Percentiles rank a stretch among this genome's conserved stretches.
Evolutionary conservation across 2,329 filamentous ascomycete genomes (phyloP).

Genomic region (Chlorencoelia australis): DNA sequence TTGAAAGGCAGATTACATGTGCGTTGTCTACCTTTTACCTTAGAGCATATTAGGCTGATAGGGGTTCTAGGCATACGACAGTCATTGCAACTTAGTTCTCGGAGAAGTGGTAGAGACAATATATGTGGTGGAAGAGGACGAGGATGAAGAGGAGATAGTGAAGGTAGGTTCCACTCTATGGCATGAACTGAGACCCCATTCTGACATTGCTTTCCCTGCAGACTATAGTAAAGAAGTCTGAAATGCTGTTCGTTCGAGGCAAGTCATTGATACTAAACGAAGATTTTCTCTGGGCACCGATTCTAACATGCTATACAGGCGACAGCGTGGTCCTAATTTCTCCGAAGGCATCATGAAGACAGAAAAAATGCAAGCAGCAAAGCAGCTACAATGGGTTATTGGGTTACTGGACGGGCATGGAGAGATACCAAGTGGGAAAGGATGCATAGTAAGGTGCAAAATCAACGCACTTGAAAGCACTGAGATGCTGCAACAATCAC

Average conservation of each 20-base stretch:
- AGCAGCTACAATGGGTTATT: no score
- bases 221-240: conserved; percentile 93
- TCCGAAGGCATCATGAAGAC: conserved; percentile 31
- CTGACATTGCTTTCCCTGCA: conserved; percentile 33
- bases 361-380: no score
- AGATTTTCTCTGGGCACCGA: background rate
- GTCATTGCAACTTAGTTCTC: conserved; percentile 92
- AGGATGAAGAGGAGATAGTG: conserved; percentile 61
- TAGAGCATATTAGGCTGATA: conserved; percentile 12
- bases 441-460: no score
- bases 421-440: no score
- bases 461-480: no score
- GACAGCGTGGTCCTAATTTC: conserved; percentile 67
- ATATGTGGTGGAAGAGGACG: conserved; percentile 83
- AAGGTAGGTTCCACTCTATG: conserved; percentile 57
- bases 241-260: conserved; percentile 98
- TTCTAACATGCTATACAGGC: conserved; percentile 35
- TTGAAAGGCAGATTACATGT: conserved; percentile 93
- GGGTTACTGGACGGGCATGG: no score
- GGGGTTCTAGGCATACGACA: conserved; percentile 81
- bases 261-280: conserved; percentile 25
- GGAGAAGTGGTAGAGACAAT: conserved; percentile 97
- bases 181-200: no score
- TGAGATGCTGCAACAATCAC: no score
- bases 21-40: conserved; percentile 29